Base-by-base conservation (phyloP, 768 basidiomycete species). In the Tricholoma sp. region DNA sequence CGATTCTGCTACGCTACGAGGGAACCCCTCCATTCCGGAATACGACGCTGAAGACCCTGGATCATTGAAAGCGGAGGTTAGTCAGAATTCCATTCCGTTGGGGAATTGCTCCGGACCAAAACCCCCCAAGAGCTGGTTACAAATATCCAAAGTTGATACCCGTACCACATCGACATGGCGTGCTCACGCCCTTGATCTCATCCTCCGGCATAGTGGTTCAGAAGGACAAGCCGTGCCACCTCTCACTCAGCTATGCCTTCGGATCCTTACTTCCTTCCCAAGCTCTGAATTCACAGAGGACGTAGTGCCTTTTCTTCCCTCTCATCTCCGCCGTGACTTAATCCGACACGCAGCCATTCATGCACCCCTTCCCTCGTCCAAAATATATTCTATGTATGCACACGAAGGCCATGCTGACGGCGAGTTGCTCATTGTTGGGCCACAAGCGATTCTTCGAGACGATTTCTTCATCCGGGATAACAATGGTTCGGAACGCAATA, bases 381-480 rank as follows among this genome's bases (percentile, higher is more conserved):
- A 80, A 55, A 72, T 90, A 18, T 76, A 76, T 52, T 72, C 78
- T 7, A 65, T 89, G 4, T 78, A 79, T 54, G 75, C 74, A 32
- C 72, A 75, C 0, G 70, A 81, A 4, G 76, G 80, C 0, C 82
- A 86, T 63, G 76, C 78, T 3, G 80, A 82, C 52, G 83, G 86
- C 0, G 89, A 91, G 58, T 70, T 89, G 10, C 66, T 90, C 35
- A 66, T 91, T 21, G 76, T 88, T 24, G 85, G 85, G 12, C 84
- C 83, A 0, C 65, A 72, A 21, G 78, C 78, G 8, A 61, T 68
- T 6, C 63, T 84, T 3, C 76, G 70, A 16, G 74, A 76, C 37
- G 74, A 78, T 50, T 67, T 76, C 57, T 80, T 85, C 61, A 64
- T 68, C 50, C 67, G 55, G 50, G 59, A 47, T 34, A 52, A 52